A percentile compares a stretch with the other conserved stretches of the same genome.
Evolutionary conservation across 305 asterid genomes (phyloP).

Genomic region (Fraxinus angustifolia): DNA sequence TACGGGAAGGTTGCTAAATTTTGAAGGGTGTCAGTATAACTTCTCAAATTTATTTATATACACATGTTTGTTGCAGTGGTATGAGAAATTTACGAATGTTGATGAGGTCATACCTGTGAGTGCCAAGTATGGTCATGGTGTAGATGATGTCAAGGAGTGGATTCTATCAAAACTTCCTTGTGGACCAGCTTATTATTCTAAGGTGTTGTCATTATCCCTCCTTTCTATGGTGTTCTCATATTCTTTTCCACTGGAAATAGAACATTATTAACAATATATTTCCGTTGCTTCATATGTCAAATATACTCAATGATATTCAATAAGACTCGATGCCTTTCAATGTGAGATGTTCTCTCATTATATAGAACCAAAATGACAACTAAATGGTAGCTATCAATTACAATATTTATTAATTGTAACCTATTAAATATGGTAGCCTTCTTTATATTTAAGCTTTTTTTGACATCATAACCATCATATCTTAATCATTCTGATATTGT

Average conservation of each 20-base stretch:
- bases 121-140: constrained; percentile 94
- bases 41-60: not conserved
- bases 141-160: constrained; percentile 95
- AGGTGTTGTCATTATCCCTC: constrained; percentile 42
- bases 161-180: constrained; percentile 82
- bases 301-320: too few species aligned
- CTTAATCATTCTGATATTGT: not conserved
- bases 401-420: too few species aligned
- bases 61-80: constrained; percentile 63
- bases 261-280: not conserved
- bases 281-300: not conserved
- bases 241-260: not conserved
- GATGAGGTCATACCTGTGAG: constrained; percentile 99
- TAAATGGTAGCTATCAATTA: too few species aligned
- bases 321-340: too few species aligned
- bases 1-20: not conserved
- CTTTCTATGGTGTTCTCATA: not conserved
- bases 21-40: not conserved
- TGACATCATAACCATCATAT: not conserved
- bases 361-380: not conserved
- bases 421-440: not conserved
- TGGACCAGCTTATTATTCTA: constrained; percentile 90
- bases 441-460: not conserved
- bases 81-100: constrained; percentile 76
- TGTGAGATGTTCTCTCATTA: not conserved